Evolutionary conservation across 371 early-diverging fungal genomes (phyloP).

Genomic region (Saksenaea oblongispora): DNA sequence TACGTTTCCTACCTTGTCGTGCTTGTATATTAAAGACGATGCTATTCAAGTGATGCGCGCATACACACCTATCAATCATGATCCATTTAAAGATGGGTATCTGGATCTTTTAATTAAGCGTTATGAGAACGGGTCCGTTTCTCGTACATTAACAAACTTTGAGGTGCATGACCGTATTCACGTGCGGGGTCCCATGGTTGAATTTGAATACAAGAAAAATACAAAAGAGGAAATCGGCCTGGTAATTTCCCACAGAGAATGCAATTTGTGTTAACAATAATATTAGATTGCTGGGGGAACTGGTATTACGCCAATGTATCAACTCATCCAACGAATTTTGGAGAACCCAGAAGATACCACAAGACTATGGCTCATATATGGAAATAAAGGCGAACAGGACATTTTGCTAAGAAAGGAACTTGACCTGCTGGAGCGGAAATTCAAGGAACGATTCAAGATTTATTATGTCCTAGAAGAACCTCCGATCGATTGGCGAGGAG

Average conservation of each 20-base stretch:
- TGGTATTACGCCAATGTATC: slow-evolving; percentile 95
- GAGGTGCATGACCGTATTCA: slow-evolving; percentile 41
- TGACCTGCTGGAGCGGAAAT: slow-evolving; percentile 66
- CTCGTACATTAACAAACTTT: slow-evolving; percentile 47
- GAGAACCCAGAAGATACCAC: slow-evolving; percentile 79
- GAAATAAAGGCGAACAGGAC: slow-evolving; percentile 85
- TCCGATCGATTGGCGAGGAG: slow-evolving; percentile 79
- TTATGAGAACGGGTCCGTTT: slow-evolving; percentile 60
- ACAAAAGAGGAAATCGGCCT: slow-evolving; percentile 57
- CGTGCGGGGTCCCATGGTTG: slow-evolving; percentile 64
- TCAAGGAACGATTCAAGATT: slow-evolving; percentile 80
- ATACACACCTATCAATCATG: slow-evolving; percentile 62
- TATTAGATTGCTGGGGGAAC: slow-evolving; percentile 86
- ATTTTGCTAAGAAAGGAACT: slow-evolving; percentile 85
- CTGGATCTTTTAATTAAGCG: slow-evolving; percentile 66
- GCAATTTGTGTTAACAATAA: background rate
- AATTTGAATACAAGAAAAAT: slow-evolving; percentile 48
- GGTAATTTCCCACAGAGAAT: slow-evolving; percentile 37
- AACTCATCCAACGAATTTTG: slow-evolving; percentile 76
- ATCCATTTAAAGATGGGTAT: slow-evolving; percentile 45
- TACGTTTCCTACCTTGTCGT: slow-evolving; percentile 45
- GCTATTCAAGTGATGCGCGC: slow-evolving; percentile 67
- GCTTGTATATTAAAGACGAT: slow-evolving; percentile 67
- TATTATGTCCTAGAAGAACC: slow-evolving; percentile 83
- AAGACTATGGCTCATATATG: slow-evolving; percentile 79